These are phyloP conservation scores for Arbutus unedo DNA, from an alignment of 148 eudicot species.

Conservation along the genomic window DNA sequence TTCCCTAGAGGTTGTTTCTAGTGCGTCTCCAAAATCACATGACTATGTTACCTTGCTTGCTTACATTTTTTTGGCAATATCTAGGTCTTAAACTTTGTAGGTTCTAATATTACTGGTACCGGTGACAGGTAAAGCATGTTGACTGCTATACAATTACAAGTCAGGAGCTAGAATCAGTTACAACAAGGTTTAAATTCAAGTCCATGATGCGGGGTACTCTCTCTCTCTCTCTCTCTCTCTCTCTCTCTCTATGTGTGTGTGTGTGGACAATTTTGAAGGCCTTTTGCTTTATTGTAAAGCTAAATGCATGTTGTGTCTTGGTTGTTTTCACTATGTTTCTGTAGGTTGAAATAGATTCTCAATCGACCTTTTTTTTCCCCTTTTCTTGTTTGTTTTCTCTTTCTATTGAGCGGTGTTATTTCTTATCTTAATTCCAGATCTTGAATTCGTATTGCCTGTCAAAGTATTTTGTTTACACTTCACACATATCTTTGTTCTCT, in stretches of 20 bases:
- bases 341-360: neutral
- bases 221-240: neutral
- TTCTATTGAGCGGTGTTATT: too few species aligned
- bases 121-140: slow-evolving; percentile 76
- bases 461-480: neutral
- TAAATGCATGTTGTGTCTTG: neutral
- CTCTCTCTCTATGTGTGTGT: neutral
- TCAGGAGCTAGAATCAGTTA: slow-evolving; percentile 70
- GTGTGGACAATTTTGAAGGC: neutral
- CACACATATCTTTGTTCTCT: neutral
- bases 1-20: neutral
- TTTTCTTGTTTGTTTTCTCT: neutral
- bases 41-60: neutral
- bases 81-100: neutral
- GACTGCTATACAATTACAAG: slow-evolving; percentile 70
- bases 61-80: neutral
- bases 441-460: neutral
- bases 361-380: neutral
- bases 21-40: neutral
- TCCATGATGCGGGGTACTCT: slow-evolving; percentile 97
- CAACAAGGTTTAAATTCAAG: slow-evolving; percentile 60
- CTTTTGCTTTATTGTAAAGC: slow-evolving; percentile 2
- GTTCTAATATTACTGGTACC: slow-evolving; percentile 3
- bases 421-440: neutral
- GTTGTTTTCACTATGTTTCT: neutral